These are phyloP conservation scores for Stellera chamaejasme DNA, from an alignment of 345 rosid genomes.

Conservation along the genomic window DNA sequence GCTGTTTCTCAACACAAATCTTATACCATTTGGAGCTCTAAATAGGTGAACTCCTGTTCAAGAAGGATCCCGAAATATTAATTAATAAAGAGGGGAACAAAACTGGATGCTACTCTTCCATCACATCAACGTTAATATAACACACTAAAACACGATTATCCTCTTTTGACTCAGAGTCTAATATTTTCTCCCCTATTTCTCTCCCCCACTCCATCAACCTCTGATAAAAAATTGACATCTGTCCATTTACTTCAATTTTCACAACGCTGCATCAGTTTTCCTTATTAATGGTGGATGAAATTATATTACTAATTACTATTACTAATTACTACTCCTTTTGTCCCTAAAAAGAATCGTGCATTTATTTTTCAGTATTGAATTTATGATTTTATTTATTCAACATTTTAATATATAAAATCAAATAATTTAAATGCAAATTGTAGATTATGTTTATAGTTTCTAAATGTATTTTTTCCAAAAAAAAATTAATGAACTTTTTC, in stretches of 20 bases:
- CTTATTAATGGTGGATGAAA: background rate
- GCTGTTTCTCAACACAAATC: background rate
- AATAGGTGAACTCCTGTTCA: constrained; percentile 22
- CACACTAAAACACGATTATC: constrained; percentile 22
- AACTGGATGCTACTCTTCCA: constrained; percentile 52
- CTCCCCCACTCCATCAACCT: constrained; percentile 12
- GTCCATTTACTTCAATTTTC: constrained; percentile 3
- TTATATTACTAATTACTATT: background rate
- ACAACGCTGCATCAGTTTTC: background rate
- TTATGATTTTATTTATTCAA: no score
- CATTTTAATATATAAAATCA: no score
- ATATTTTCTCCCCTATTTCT: constrained; percentile 25
- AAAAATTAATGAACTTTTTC: no score
- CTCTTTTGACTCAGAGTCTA: constrained; percentile 13
- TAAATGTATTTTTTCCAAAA: no score
- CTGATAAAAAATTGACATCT: constrained; percentile 11
- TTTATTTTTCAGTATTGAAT: no score
- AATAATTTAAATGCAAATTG: no score
- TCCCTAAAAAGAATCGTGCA: no score
- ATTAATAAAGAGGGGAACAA: constrained; percentile 16
- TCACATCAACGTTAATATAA: constrained; percentile 40
- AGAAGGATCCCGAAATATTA: constrained; percentile 6
- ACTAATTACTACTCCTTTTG: no score
- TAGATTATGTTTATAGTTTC: no score
- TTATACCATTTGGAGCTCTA: constrained; percentile 6